A percentile compares a stretch with the other conserved stretches of the same genome.
Conservation (phyloP, 495 filamentous ascomycete species). For the Aspergillus cavernicola region DNA sequence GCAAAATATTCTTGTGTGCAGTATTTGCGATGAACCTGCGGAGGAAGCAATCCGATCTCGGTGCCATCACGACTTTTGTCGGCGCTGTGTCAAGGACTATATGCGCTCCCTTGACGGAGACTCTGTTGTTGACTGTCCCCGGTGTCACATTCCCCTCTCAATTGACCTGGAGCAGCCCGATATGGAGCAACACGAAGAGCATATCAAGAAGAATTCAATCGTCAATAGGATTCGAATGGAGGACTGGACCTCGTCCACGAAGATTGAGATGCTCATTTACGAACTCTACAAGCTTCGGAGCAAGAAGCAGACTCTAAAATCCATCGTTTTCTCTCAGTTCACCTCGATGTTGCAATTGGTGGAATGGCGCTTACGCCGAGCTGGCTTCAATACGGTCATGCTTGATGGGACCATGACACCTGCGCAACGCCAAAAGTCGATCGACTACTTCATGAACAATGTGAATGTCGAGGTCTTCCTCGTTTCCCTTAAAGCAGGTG, state of each 20-base stretch:
- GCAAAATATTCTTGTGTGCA: constrained; percentile 87
- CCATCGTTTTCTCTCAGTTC: constrained; percentile 71
- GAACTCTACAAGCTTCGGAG: constrained; percentile 85
- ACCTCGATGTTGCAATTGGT: constrained; percentile 74
- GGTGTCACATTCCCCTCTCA: constrained; percentile 81
- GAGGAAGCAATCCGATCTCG: constrained; percentile 89
- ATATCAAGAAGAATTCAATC: constrained; percentile 88
- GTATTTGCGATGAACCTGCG: constrained; percentile 90
- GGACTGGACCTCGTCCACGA: constrained; percentile 94
- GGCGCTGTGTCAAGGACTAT: constrained; percentile 81
- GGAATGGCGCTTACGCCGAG: constrained; percentile 91
- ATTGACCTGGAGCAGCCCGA: constrained; percentile 94
- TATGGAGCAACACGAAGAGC: constrained; percentile 78
- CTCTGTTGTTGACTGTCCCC: constrained; percentile 74
- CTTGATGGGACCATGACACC: constrained; percentile 95
- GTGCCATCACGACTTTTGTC: constrained; percentile 95
- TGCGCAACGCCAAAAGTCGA: constrained; percentile 83
- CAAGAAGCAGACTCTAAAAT: constrained; percentile 89
- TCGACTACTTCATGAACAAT: constrained; percentile 93
- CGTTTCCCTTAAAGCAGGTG: constrained; percentile 91
- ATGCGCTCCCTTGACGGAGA: constrained; percentile 64
- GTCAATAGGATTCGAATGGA: constrained; percentile 98
- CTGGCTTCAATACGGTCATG: constrained; percentile 97
- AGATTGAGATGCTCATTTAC: constrained; percentile 94
- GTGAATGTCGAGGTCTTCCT: constrained; percentile 89